These are phyloP conservation scores for Fusarium avenaceum DNA, from an alignment of 2,329 filamentous ascomycete genomes.

Conservation along the genomic window DNA sequence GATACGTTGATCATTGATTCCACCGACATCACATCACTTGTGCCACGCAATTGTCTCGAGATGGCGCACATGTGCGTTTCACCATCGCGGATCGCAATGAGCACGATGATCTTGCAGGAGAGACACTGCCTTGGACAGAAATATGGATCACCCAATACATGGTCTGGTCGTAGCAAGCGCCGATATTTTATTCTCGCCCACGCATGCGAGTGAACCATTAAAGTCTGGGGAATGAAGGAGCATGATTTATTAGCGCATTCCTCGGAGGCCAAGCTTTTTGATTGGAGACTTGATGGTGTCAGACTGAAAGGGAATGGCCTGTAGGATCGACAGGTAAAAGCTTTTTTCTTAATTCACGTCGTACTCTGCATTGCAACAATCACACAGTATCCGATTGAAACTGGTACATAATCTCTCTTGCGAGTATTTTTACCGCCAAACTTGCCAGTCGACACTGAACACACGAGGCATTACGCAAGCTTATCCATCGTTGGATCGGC, in stretches of 20 bases:
- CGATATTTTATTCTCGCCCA: constrained; percentile 3
- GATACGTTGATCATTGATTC: constrained; percentile 13
- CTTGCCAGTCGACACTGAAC: neutral
- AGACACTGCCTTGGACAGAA: constrained; percentile 19
- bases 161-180: constrained; percentile 14
- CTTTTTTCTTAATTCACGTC: constrained; percentile 7
- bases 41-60: constrained; percentile 43
- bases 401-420: constrained; percentile 7
- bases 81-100: constrained; percentile 42
- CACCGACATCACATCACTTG: constrained; percentile 18
- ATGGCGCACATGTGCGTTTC: constrained; percentile 36
- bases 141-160: constrained; percentile 27
- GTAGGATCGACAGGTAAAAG: constrained; percentile 34
- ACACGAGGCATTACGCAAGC: constrained; percentile 46
- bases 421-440: constrained; percentile 4
- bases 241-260: constrained; percentile 27
- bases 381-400: constrained; percentile 25
- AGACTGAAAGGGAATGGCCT: constrained; percentile 23
- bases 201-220: constrained; percentile 16
- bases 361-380: constrained; percentile 11
- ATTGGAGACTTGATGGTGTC: constrained; percentile 23
- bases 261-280: constrained; percentile 35
- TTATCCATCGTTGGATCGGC: constrained; percentile 25
- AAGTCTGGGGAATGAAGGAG: constrained; percentile 37
- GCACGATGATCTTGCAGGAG: constrained; percentile 19